Conservation (phyloP, 1,284 basidiomycete genomes). For the Exsudoporus floridanus region DNA sequence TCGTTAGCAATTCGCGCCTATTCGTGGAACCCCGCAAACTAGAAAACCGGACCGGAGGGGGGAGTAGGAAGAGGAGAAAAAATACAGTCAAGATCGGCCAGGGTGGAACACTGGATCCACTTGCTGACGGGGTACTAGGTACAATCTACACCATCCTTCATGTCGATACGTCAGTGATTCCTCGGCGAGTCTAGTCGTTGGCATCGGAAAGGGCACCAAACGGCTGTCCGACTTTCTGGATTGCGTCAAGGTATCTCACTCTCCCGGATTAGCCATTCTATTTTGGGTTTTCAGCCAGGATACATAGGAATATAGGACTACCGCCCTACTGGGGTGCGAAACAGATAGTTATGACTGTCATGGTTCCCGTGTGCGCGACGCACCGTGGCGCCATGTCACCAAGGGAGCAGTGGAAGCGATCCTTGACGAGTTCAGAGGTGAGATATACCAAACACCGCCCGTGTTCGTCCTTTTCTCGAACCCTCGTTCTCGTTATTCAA, state of each 20-base stretch:
- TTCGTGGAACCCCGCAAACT: conserved; percentile 68
- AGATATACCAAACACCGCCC: conserved; percentile 88
- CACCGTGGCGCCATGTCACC: conserved; percentile 85
- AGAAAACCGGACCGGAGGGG: conserved; percentile 43
- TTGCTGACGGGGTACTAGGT: conserved; percentile 93
- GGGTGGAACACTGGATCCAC: conserved; percentile 93
- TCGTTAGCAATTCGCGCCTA: conserved; percentile 76
- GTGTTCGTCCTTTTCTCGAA: conserved; percentile 58
- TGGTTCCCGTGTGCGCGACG: conserved; percentile 72
- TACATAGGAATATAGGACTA: conserved; percentile 84
- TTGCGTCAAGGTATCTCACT: conserved; percentile 76
- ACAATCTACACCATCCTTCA: conserved; percentile 20
- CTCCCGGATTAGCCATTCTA: conserved; percentile 2
- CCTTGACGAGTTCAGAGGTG: conserved; percentile 80
- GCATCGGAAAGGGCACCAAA: conserved; percentile 90
- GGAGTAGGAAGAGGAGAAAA: conserved; percentile 42
- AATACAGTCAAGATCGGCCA: conserved; percentile 79
- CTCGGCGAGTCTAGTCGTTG: conserved; percentile 64
- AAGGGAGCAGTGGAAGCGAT: conserved; percentile 70
- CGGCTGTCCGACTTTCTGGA: conserved; percentile 82
- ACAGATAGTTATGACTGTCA: conserved; percentile 95
- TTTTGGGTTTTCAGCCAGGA: conserved; percentile 19
- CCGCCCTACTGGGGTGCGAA: conserved; percentile 89
- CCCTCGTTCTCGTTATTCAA: conserved; percentile 7
- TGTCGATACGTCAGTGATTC: conserved; percentile 13